Percentiles rank a stretch among this genome's conserved stretches.
Conservation (phyloP, 768 basidiomycete species). For the Leucocoprinus birnbaumii region DNA sequence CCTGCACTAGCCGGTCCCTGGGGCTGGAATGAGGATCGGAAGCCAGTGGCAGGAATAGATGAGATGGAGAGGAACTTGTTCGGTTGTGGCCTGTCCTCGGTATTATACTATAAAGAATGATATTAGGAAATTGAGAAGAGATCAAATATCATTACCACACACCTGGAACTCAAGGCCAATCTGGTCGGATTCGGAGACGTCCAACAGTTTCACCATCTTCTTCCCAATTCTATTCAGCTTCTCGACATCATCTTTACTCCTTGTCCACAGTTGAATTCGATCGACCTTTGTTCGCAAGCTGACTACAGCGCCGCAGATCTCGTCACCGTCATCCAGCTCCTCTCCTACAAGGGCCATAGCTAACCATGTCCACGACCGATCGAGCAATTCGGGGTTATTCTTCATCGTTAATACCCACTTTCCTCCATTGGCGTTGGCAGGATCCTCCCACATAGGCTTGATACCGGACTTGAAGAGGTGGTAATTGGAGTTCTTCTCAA, state of each 20-base stretch:
- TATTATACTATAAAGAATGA: slow-evolving; percentile 59
- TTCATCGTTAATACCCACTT: slow-evolving; percentile 97
- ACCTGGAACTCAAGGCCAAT: slow-evolving; percentile 93
- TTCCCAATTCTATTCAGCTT: slow-evolving; percentile 82
- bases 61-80: slow-evolving; percentile 85
- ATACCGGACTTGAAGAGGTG: slow-evolving; percentile 94
- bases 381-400: slow-evolving; percentile 73
- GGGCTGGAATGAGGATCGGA: slow-evolving; percentile 61
- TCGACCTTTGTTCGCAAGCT: slow-evolving; percentile 85
- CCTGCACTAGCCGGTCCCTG: slow-evolving; percentile 17
- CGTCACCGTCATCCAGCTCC: slow-evolving; percentile 68
- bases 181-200: slow-evolving; percentile 78
- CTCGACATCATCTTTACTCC: slow-evolving; percentile 83
- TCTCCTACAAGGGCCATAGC: slow-evolving; percentile 91
- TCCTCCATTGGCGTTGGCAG: slow-evolving; percentile 86
- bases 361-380: slow-evolving; percentile 88
- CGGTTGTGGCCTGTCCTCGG: slow-evolving; percentile 78
- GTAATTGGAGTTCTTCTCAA: slow-evolving; percentile 90
- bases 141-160: background rate
- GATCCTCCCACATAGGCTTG: slow-evolving; percentile 98
- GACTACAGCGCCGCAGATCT: slow-evolving; percentile 85
- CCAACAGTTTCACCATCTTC: slow-evolving; percentile 78
- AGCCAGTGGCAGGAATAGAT: slow-evolving; percentile 61
- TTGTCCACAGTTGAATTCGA: slow-evolving; percentile 89
- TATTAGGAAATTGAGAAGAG: background rate